These are phyloP conservation scores for Lentinula novae-zelandiae DNA, from an alignment of 1,284 basidiomycete species.

Conservation along the genomic window DNA sequence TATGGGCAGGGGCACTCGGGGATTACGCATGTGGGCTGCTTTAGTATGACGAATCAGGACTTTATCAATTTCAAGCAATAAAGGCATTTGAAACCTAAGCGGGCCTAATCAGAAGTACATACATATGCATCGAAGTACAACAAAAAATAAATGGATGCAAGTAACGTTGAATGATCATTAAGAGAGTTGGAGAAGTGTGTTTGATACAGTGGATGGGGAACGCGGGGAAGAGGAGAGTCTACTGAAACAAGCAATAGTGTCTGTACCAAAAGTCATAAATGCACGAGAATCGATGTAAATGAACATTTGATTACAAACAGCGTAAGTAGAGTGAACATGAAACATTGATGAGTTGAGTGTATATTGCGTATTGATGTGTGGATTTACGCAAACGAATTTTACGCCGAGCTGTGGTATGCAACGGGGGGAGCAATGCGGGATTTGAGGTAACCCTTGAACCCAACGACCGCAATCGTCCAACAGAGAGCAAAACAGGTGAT, in stretches of 20 bases:
- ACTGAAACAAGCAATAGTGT: neutral
- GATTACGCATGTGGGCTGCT: slow-evolving; percentile 48
- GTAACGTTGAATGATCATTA: neutral
- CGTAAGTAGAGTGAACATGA: neutral
- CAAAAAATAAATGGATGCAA: neutral
- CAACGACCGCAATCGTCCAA: slow-evolving; percentile 72
- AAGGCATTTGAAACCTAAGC: neutral
- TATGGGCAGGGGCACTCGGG: slow-evolving; percentile 79
- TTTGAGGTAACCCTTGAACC: slow-evolving; percentile 77
- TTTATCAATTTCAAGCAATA: neutral
- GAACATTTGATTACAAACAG: neutral
- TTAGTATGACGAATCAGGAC: neutral
- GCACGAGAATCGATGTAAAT: neutral
- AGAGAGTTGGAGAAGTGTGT: neutral
- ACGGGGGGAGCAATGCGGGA: slow-evolving; percentile 39
- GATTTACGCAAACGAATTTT: neutral
- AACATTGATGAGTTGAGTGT: neutral
- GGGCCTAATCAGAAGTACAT: neutral
- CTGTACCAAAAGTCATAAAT: neutral
- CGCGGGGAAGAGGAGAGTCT: neutral
- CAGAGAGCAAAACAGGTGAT: slow-evolving; percentile 81
- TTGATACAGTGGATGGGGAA: neutral
- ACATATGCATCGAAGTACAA: neutral
- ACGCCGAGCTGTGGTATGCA: slow-evolving; percentile 42
- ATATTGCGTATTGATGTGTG: neutral